A percentile compares a stretch with the other conserved stretches of the same genome.
phyloP scores from a whole-genome alignment of 2,329 filamentous ascomycete genomes.

The Talaromyces sp. region DNA sequence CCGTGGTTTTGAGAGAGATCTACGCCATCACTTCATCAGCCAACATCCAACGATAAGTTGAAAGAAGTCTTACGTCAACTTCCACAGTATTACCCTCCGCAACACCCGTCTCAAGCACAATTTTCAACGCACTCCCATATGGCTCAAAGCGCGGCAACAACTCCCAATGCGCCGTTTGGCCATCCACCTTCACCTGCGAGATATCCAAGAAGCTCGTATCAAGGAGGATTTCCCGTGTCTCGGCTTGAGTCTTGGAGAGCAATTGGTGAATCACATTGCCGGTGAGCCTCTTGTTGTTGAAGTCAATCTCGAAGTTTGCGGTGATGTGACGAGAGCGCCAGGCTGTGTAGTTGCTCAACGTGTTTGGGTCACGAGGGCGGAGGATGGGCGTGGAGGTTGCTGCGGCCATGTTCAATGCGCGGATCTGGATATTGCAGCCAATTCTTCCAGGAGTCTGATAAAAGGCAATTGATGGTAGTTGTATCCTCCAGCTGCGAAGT shows the following conservation, averaged over 20 bases:
- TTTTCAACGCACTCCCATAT: slow-evolving; percentile 53
- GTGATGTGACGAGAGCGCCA: slow-evolving; percentile 82
- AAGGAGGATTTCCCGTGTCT: slow-evolving; percentile 73
- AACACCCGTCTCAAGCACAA: slow-evolving; percentile 47
- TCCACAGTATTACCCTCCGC: slow-evolving; percentile 47
- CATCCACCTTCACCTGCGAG: slow-evolving; percentile 66
- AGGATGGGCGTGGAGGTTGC: slow-evolving; percentile 34
- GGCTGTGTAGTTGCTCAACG: slow-evolving; percentile 83
- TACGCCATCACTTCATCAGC: slow-evolving; percentile 26
- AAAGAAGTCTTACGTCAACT: slow-evolving; percentile 40
- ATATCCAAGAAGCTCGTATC: slow-evolving; percentile 85
- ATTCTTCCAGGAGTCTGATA: not conserved
- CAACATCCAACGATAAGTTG: slow-evolving; percentile 5
- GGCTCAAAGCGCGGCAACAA: slow-evolving; percentile 68
- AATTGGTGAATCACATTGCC: slow-evolving; percentile 75
- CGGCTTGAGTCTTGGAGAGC: slow-evolving; percentile 69
- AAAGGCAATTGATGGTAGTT: not conserved
- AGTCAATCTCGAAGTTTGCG: slow-evolving; percentile 78
- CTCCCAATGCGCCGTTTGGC: slow-evolving; percentile 63
- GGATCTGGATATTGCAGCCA: not conserved
- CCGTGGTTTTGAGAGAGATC: slow-evolving; percentile 76
- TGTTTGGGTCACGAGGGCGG: slow-evolving; percentile 74
- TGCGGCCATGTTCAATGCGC: slow-evolving; percentile 34
- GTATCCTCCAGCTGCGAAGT: not conserved
- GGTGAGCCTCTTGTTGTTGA: slow-evolving; percentile 70